Evolutionary conservation across 2,329 filamentous ascomycete species (phyloP).

Genomic region (Calonectria ilicicola): DNA sequence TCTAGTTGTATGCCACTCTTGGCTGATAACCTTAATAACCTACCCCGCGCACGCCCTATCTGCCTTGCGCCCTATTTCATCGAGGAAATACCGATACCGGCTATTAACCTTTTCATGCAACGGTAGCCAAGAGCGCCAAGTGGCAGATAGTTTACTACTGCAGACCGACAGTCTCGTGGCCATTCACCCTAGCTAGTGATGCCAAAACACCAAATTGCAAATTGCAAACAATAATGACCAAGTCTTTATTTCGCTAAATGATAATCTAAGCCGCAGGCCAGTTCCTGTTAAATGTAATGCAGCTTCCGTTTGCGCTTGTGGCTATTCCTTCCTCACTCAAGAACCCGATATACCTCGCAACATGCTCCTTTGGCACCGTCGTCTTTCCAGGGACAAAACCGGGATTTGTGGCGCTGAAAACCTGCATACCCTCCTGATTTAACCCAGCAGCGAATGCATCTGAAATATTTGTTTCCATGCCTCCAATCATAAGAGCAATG

Average conservation of each 20-base stretch:
- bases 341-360: conserved; percentile 54
- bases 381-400: conserved; percentile 45
- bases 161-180: too few relatives aligned
- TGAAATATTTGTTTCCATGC: conserved; percentile 66
- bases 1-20: too few relatives aligned
- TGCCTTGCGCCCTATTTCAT: too few relatives aligned
- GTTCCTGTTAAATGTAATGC: conserved; percentile 50
- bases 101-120: too few relatives aligned
- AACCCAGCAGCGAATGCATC: conserved; percentile 54
- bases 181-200: too few relatives aligned
- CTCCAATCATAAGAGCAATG: conserved; percentile 61
- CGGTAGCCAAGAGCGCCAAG: too few relatives aligned
- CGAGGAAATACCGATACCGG: too few relatives aligned
- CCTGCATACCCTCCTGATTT: conserved; percentile 48
- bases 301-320: conserved; percentile 49
- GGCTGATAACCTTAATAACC: too few relatives aligned
- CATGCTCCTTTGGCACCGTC: conserved; percentile 47
- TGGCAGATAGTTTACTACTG: too few relatives aligned
- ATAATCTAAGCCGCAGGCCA: conserved; percentile 46
- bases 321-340: conserved; percentile 46
- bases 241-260: neutral
- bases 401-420: conserved; percentile 41
- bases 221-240: too few relatives aligned
- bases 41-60: too few relatives aligned
- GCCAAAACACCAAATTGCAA: too few relatives aligned